These are phyloP conservation scores for Drechmeria coniospora DNA, from an alignment of 2,329 filamentous ascomycete genomes.

Conservation along the genomic window DNA sequence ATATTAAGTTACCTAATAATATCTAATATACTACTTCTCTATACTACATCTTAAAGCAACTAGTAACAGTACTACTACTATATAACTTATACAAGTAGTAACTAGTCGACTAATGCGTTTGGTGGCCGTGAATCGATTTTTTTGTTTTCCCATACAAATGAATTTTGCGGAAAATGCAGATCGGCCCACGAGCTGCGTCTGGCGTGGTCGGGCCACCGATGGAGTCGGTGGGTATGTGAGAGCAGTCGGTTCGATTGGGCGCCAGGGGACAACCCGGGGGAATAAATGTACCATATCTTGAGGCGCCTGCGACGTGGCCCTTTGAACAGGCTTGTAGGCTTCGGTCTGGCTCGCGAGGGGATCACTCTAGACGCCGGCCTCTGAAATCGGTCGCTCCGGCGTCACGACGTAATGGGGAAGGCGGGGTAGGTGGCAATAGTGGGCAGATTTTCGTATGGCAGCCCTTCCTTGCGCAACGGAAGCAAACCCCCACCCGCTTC, in stretches of 20 bases:
- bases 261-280: neutral
- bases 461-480: too few relatives aligned
- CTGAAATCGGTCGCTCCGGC: neutral
- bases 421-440: too few relatives aligned
- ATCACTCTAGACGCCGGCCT: neutral
- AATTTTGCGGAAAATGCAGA: slow-evolving; percentile 4
- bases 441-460: too few relatives aligned
- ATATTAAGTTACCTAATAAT: too few relatives aligned
- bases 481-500: too few relatives aligned
- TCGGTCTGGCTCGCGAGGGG: neutral
- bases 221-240: neutral
- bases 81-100: too few relatives aligned
- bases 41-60: too few relatives aligned
- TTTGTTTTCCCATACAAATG: slow-evolving; percentile 3
- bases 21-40: too few relatives aligned
- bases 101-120: too few relatives aligned
- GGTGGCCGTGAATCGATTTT: slow-evolving; percentile 3
- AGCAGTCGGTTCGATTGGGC: neutral
- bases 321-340: neutral
- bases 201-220: neutral
- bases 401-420: neutral
- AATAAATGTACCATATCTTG: neutral
- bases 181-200: neutral
- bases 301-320: neutral
- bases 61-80: too few relatives aligned